Evolutionary conservation across 257 asterid genomes (phyloP).

Genomic region (Fraxinus excelsior): DNA sequence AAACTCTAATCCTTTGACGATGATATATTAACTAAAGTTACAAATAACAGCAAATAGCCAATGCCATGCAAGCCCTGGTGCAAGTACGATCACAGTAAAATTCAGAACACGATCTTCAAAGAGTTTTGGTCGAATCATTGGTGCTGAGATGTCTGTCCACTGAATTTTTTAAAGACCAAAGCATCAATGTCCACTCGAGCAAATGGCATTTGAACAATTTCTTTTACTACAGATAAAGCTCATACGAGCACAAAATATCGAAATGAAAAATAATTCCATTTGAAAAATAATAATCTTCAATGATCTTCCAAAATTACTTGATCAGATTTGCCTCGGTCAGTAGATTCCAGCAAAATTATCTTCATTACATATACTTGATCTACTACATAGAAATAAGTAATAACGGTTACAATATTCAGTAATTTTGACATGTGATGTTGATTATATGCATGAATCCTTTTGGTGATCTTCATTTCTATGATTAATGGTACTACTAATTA

Average conservation of each 20-base stretch:
- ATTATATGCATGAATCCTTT: neutral
- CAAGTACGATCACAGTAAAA: neutral
- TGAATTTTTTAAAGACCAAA: neutral
- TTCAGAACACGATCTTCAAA: neutral
- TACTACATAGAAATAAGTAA: too few relatives aligned
- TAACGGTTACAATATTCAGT: neutral
- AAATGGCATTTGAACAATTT: neutral
- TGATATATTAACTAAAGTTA: neutral
- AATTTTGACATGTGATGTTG: neutral
- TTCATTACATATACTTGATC: neutral
- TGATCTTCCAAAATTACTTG: neutral
- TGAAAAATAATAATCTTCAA: neutral
- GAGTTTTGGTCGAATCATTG: neutral
- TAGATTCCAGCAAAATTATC: neutral
- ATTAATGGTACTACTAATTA: neutral
- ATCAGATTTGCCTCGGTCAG: neutral
- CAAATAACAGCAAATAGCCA: neutral
- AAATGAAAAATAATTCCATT: neutral
- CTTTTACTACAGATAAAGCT: neutral
- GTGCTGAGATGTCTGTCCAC: neutral
- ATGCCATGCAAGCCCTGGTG: slow-evolving; percentile 22
- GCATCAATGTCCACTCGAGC: neutral
- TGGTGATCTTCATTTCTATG: neutral
- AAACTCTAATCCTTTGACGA: neutral
- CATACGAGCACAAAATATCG: neutral